Base-by-base conservation (phyloP, 306 rosid species). In the Cicer arietinum region DNA sequence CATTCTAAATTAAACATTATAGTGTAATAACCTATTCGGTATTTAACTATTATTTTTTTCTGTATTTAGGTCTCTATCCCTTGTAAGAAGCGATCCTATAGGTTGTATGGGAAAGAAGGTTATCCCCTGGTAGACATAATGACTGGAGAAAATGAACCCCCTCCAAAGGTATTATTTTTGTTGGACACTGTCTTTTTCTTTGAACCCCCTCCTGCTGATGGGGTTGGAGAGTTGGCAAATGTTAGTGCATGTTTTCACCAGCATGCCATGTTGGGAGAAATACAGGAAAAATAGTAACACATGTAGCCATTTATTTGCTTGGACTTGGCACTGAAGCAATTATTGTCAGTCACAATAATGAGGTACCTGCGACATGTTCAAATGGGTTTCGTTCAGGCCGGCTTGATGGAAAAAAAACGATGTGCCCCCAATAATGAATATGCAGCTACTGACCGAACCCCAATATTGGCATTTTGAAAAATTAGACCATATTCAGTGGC, bases 61-160 rank as follows among this genome's bases (percentile, higher is more conserved):
- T 74, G 81, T 72, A 76, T 78, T 39, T 76, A 95, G 99, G 99
- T 95, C 45, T 95, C 99, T 75, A 95, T 95, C 70, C 99, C 99
- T 65, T 90, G 99, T 83, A 95, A 95, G 81, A 95, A 95, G 83
- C 82, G 88, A 73, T 47, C 81, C 68, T 92, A 79, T 86, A 90
- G 99, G 82, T 81, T 95, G 85, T 92, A 80, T 50, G 99, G 99
- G 46, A 95, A 84, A 89, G 98, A 95, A 85, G 96, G 99, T 73
- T 95, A 92, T 89, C 90, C 98, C 76, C 75, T 95, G 77, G 92
- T 90, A 62, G 99, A 95, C 85, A 88, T 95, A 81, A 95, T 95
- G 93, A 85, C 98, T 0, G 98, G 98, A 71, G 99, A 86, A 89
- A 87, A 84, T 77, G 99, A 95, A 81, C 94, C 99, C 73, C 54